Evolutionary conservation across 1,284 basidiomycete species (phyloP), one percentile per base, ranked within the genome.

Genomic region (Gymnopus androsaceus): DNA sequence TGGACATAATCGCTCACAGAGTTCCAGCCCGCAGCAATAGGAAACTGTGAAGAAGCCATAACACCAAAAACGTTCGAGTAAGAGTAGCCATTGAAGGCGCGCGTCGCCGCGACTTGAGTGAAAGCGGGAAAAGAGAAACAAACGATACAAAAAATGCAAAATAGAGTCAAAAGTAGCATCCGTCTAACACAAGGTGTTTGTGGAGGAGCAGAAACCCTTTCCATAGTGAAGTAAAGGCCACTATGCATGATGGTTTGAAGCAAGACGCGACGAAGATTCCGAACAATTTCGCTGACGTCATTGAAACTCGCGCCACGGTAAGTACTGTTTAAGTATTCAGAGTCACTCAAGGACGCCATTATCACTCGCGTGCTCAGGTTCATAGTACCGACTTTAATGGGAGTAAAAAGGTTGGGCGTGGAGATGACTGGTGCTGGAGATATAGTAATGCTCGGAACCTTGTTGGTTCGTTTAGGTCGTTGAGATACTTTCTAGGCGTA

Each of bases 291-390:
- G n/a, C n/a, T n/a, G n/a, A n/a, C n/a, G n/a, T n/a, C n/a, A n/a
- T n/a, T n/a, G n/a, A n/a, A n/a, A n/a, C 57, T 17, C 60, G 57
- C 1, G 55, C 64, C 2, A 66, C 47, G 6, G 64, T 61, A 5
- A 54, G 48, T 42, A 59, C 61, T 4, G 63, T 46, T 41, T 57
- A 52, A 4, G 54, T 41, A 1, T 46, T 6, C 58, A 49, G 27
- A 54, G 48, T 8, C 61, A 6, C 59, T 58, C 47, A 62, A 48
- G 8, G 62, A 61, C 2, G 61, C 61, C 48, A 62, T 56, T 15
- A 58, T 57, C 11, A 64, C 51, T 31, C 62, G 62, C 50, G 61
- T 61, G 31, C 54, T 12, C 4, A 61, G 54, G 21, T 31, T 19
- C 25, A 58, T 14, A 31, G 50, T 14, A 8, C 62, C 50, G 58